Base-by-base conservation (phyloP, 257 asterid species). In the Jacaranda copaia region DNA sequence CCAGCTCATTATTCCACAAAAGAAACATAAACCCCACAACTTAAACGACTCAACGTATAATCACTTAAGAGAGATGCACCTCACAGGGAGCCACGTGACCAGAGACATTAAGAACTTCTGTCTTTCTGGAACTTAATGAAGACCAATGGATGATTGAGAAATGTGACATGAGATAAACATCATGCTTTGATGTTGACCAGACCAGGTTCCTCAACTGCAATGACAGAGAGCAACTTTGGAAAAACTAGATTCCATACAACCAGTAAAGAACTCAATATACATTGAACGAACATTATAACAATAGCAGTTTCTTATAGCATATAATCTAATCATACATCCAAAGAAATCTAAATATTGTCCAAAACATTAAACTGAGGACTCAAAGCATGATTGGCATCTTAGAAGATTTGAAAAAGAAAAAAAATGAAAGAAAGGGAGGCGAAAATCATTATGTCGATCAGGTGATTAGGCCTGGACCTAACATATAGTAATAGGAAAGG, bases 161-260 rank as follows among this genome's bases (percentile, higher is more conserved):
- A 83, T 88, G 88, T 15, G 91, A 88, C 91, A 88, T 83, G 60
- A 88, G 89, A 78, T 88, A 88, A 73, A 86, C 93, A 79, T 88
- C 93, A 81, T 88, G 91, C 85, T 88, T 88, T 19, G 93, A 87
- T 35, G 93, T 83, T 20, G 93, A 78, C 91, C 93, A 88, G 51
- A 88, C 91, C 80, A 88, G 72, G 80, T 88, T 88, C 78, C 93
- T 86, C 80, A 88, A 82, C 93, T 88, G 87, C 86, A 85, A 73
- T 35, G 51, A 61, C 20, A 77, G 45, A 60, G 1, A 46, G 32
- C 12, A 68, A 60, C 38, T 19, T 39, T 15, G 8, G 15, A 55
- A 32, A 64, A 51, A 35, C 12, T 43, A 3, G 13, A 16, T 19
- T 56, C 60, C 48, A 32, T n/a, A 73, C 16, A 52, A 64, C 51